Percentiles rank a stretch among this genome's conserved stretches.
These are phyloP conservation scores for Alternaria metachromatica DNA, from an alignment of 2,329 filamentous ascomycete genomes.

Conservation along the genomic window DNA sequence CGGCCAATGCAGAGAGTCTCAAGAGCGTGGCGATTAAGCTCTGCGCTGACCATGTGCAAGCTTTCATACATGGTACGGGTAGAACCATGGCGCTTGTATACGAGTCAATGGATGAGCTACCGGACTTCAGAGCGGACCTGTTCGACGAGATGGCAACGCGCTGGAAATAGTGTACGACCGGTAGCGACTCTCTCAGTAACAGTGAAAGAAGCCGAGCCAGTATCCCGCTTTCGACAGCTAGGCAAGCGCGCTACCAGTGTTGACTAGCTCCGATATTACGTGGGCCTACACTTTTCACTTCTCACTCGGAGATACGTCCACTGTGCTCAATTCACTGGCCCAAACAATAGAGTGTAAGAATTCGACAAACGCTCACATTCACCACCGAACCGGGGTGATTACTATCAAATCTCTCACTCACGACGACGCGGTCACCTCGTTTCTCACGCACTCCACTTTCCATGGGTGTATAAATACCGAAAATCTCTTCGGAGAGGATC, in stretches of 20 bases:
- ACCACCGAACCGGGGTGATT: not conserved
- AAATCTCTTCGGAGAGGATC: not conserved
- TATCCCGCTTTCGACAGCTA: not conserved
- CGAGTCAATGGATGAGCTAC: conserved; percentile 37
- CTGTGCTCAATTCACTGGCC: not conserved
- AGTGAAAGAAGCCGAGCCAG: not conserved
- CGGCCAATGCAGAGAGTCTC: conserved; percentile 30
- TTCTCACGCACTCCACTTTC: not conserved
- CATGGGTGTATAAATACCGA: not conserved
- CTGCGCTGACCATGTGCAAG: conserved; percentile 39
- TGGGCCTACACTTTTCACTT: not conserved
- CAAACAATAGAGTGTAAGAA: not conserved
- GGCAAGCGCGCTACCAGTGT: not conserved
- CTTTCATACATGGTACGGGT: conserved; percentile 34
- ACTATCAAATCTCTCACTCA: not conserved
- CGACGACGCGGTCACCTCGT: not conserved
- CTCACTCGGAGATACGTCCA: not conserved
- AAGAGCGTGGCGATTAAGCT: conserved; percentile 29
- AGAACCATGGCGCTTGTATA: conserved; percentile 36
- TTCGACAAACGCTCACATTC: not conserved
- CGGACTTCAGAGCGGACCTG: conserved; percentile 38
- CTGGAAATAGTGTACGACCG: conserved; percentile 23
- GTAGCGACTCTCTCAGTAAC: not conserved
- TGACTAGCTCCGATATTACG: not conserved
- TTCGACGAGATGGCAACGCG: conserved; percentile 38